Percentiles rank a stretch among this genome's conserved stretches.
These are phyloP conservation scores for Saprolegnia parasitica DNA, from an alignment of 352 stramenopile genomes.

Conservation along the genomic window DNA sequence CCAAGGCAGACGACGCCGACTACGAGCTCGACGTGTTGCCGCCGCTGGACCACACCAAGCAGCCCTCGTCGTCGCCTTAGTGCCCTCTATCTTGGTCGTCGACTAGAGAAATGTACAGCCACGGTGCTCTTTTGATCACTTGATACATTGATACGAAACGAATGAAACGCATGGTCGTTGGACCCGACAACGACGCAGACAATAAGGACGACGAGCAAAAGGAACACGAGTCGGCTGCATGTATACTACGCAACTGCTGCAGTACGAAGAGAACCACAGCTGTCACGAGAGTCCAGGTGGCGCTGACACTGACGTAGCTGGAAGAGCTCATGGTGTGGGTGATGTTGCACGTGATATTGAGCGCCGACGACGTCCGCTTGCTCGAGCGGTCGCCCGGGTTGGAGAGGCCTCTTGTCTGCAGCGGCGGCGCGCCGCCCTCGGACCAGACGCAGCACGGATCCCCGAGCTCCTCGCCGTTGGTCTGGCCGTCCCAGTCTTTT, in stretches of 20 bases:
- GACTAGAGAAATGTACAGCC: no score
- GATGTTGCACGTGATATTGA: conserved; percentile 3
- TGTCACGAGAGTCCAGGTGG: neutral
- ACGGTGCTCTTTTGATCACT: no score
- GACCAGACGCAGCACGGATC: conserved; percentile 33
- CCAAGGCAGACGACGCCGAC: conserved; percentile 15
- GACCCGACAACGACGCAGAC: no score
- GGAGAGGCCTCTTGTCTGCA: conserved; percentile 4
- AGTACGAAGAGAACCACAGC: neutral
- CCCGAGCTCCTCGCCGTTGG: conserved; percentile 33
- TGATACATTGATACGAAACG: no score
- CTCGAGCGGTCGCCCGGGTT: conserved; percentile 2
- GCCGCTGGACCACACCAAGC: neutral
- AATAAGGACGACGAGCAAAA: no score
- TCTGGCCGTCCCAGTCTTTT: conserved; percentile 31
- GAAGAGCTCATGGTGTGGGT: neutral
- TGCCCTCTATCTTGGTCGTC: no score
- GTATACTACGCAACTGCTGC: no score
- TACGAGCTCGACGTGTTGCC: conserved; percentile 25
- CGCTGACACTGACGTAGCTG: neutral
- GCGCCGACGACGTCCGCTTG: neutral
- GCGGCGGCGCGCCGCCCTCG: neutral
- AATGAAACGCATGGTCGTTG: no score
- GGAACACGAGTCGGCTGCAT: no score
- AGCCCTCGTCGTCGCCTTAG: neutral